Base-by-base conservation (phyloP, 108 stramenopile genomes). In the Pelagomonas calceolata region DNA sequence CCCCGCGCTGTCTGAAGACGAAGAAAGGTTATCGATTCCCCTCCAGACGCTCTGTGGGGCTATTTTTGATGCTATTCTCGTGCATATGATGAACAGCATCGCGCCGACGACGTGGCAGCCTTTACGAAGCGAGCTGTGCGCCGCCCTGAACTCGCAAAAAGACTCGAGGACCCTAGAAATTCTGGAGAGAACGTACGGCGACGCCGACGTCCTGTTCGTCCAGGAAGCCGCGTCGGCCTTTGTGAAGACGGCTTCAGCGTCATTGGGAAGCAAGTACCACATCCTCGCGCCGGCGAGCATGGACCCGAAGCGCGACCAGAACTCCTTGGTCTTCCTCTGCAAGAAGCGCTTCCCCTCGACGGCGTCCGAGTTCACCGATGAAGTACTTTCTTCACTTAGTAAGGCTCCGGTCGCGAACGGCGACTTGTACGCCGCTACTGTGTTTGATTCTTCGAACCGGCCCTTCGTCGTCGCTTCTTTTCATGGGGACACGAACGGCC, bases 31-130 rank as follows among this genome's bases (percentile, higher is more conserved):
- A 68, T 91, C 90, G 33, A 65, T 95, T 37, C 92, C 94, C n/a
- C 81, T 95, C 36, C 92, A 92, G 84, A 91, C 90, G n/a, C 77
- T 95, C 83, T 92, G 90, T 73, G 89, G 89, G 32, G 94, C 94
- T 5, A 91, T 92, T 65, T 95, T 95, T 77, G 94, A 95, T 70
- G 87, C 88, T 17, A 92, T 94, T 69, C 79, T 96, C 37, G 92
- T 96, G n/a, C 90, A 94, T 76, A 92, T 96, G 93, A 90, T 96
- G 90, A 90, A 93, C 75, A 87, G 84, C 17, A 85, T 91, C 3
- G 73, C 87, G 0, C 88, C 90, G 0, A 72, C 80, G 34, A 78
- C 74, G 31, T 96, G 95, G 95, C 93, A 94, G 75, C 66, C 80
- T 30, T 71, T 96, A 36, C 92, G 94, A 68, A 75, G 73, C 67